phyloP scores from a whole-genome alignment of 202 grass and related monocot species.

The Setaria italica region DNA sequence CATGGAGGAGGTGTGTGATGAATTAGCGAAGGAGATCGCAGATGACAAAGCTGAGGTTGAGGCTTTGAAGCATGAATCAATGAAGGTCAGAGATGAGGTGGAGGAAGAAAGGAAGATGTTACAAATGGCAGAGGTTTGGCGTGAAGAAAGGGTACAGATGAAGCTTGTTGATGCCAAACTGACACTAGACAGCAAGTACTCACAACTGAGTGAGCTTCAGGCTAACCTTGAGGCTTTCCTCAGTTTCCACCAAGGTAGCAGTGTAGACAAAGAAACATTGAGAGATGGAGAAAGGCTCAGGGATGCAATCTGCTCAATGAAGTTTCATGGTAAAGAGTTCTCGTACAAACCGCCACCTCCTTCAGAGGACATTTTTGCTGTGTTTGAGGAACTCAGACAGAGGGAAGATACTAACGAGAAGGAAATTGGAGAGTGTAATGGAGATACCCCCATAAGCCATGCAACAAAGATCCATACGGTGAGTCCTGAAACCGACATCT shows the following conservation, averaged over 20 bases:
- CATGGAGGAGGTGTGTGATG: constrained; percentile 93
- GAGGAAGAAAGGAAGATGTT: constrained; percentile 95
- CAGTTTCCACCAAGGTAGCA: constrained; percentile 34
- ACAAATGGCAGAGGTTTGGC: constrained; percentile 99
- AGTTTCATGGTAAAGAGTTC: constrained; percentile 71
- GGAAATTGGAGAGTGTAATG: constrained; percentile 69
- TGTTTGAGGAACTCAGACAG: constrained; percentile 83
- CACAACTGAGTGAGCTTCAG: constrained; percentile 66
- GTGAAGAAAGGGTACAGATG: constrained; percentile 97
- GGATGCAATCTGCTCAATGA: constrained; percentile 64
- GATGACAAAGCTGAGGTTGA: constrained; percentile 94
- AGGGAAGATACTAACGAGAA: constrained; percentile 66
- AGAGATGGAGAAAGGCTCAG: constrained; percentile 72
- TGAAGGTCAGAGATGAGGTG: constrained; percentile 86
- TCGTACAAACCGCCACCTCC: constrained; percentile 76
- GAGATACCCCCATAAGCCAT: constrained; percentile 38
- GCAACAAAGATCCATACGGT: constrained; percentile 53
- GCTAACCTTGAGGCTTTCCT: constrained; percentile 70
- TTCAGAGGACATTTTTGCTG: constrained; percentile 88
- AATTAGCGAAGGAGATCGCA: constrained; percentile 84
- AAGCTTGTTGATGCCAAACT: constrained; percentile 92
- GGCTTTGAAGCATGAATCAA: constrained; percentile 72
- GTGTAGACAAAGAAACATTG: constrained; percentile 47
- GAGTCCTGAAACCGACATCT: constrained; percentile 77
- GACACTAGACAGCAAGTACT: constrained; percentile 83